A percentile compares a stretch with the other conserved stretches of the same genome.
Conservation (phyloP, 495 filamentous ascomycete species). For the Aspergillus nidulans region DNA sequence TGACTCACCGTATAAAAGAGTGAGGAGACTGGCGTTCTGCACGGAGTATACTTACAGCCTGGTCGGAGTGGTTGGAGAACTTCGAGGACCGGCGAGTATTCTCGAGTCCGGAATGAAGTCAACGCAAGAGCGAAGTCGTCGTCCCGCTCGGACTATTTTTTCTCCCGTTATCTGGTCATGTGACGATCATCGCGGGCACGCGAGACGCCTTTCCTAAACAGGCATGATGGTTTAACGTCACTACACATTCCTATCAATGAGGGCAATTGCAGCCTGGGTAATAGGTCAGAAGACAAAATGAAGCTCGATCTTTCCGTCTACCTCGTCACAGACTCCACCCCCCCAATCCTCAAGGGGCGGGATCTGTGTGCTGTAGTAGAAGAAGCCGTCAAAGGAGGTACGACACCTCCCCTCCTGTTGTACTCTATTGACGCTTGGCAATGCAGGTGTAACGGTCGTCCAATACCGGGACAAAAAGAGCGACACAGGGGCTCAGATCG, state of each 20-base stretch:
- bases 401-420: slow-evolving; percentile 10
- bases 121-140: slow-evolving; percentile 10
- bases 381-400: slow-evolving; percentile 68
- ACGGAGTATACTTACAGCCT: background rate
- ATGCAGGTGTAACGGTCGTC: slow-evolving; percentile 69
- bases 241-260: background rate
- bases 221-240: background rate
- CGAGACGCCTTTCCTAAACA: slow-evolving; percentile 5
- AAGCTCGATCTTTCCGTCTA: slow-evolving; percentile 65
- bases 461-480: slow-evolving; percentile 88
- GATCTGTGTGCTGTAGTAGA: slow-evolving; percentile 73
- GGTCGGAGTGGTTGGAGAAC: slow-evolving; percentile 17
- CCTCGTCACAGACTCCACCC: slow-evolving; percentile 87
- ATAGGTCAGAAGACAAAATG: slow-evolving; percentile 21
- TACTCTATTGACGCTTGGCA: slow-evolving; percentile 15
- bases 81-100: slow-evolving; percentile 51
- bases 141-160: background rate
- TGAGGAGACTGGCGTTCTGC: background rate
- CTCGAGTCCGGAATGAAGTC: slow-evolving; percentile 23
- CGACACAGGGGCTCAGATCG: slow-evolving; percentile 67
- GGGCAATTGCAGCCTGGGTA: background rate
- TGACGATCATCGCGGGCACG: background rate
- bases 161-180: background rate
- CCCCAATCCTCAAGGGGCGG: slow-evolving; percentile 65
- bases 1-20: background rate